phyloP scores from a whole-genome alignment of 495 filamentous ascomycete species.

The Aspergillus diversus region DNA sequence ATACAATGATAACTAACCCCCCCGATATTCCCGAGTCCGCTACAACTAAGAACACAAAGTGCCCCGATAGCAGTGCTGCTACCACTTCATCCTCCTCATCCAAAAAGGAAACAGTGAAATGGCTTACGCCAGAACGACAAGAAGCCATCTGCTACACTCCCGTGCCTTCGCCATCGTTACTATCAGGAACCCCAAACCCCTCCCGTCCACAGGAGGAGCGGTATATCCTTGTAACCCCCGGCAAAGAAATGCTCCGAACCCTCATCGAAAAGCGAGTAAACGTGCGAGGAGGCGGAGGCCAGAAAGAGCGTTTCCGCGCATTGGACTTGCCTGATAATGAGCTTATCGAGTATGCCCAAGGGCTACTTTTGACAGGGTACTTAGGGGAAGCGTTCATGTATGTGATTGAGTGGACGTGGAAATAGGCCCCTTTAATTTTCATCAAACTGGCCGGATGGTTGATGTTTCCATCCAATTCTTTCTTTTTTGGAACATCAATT shows the following conservation, averaged over 20 bases:
- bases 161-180: not conserved
- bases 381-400: slow-evolving; percentile 37
- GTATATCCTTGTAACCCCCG: slow-evolving; percentile 35
- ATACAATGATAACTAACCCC: slow-evolving; percentile 17
- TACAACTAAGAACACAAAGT: not conserved
- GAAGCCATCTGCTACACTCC: slow-evolving; percentile 30
- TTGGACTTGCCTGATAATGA: slow-evolving; percentile 28
- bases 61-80: not conserved
- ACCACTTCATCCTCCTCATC: slow-evolving; percentile 16
- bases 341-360: slow-evolving; percentile 40
- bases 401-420: slow-evolving; percentile 40
- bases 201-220: slow-evolving; percentile 1
- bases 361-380: slow-evolving; percentile 31
- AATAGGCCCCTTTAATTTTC: slow-evolving; percentile 7
- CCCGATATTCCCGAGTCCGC: not conserved
- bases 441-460: too few species aligned
- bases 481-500: not conserved
- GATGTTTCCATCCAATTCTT: slow-evolving; percentile 1
- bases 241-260: slow-evolving; percentile 33
- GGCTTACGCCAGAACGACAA: slow-evolving; percentile 32
- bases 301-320: slow-evolving; percentile 26
- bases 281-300: slow-evolving; percentile 27
- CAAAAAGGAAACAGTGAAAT: slow-evolving; percentile 19
- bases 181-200: not conserved
- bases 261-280: slow-evolving; percentile 31